Percentiles rank a stretch among this genome's conserved stretches.
Evolutionary conservation across 805 yeast species (phyloP).

Genomic region (Saccharomycopsis selenospora): DNA sequence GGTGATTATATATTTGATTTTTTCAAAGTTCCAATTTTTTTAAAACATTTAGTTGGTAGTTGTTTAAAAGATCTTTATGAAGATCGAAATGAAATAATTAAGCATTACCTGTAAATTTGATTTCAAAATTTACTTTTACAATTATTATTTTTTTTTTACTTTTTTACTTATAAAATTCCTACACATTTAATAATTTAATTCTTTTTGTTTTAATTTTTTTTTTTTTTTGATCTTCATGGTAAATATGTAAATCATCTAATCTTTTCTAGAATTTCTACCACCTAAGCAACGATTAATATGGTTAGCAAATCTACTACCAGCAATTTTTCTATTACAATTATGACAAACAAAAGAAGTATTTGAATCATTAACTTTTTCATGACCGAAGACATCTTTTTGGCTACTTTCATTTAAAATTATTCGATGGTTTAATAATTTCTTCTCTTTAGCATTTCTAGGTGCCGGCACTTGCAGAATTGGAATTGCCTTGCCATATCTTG

Average conservation of each 20-base stretch:
- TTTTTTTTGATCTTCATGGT: too few species aligned
- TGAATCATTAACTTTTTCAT: conserved; percentile 44
- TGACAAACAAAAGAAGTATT: conserved; percentile 65
- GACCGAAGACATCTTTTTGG: conserved; percentile 42
- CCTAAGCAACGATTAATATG: conserved; percentile 87
- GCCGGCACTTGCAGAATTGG: conserved; percentile 17
- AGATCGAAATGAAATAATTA: conserved; percentile 10
- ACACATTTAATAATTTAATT: too few species aligned
- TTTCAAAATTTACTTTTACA: too few species aligned
- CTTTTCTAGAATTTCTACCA: conserved; percentile 38
- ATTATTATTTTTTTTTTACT: too few species aligned
- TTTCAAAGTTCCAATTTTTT: conserved; percentile 5
- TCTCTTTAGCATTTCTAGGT: conserved; percentile 7
- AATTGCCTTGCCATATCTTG: conserved; percentile 28
- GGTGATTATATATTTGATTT: conserved; percentile 5
- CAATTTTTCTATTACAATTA: conserved; percentile 78
- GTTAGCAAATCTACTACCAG: conserved; percentile 88
- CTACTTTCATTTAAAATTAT: conserved; percentile 9
- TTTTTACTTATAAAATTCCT: too few species aligned
- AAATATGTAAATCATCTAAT: too few species aligned
- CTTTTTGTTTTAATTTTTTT: too few species aligned
- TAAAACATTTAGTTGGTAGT: conserved; percentile 13
- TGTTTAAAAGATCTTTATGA: conserved; percentile 16
- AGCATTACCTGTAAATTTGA: conserved; percentile 5
- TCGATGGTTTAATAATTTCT: conserved; percentile 13